Conservation (phyloP, 768 basidiomycete genomes). For the Amanita fuliginea region DNA sequence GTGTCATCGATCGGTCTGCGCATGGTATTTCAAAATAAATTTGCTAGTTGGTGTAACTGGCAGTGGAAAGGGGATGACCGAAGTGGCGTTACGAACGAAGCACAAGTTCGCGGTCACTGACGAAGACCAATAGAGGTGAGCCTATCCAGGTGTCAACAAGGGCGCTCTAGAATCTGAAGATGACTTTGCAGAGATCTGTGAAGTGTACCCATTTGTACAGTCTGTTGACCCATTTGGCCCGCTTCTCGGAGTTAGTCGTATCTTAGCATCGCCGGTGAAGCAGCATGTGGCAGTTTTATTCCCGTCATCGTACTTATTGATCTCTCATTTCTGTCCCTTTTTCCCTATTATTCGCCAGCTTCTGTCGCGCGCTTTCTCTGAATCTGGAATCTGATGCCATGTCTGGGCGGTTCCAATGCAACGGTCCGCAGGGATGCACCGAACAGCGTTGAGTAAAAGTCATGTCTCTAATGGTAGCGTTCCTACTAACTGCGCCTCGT, state of each 20-base stretch:
- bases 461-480: slow-evolving; percentile 5
- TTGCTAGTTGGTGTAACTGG: slow-evolving; percentile 79
- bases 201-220: slow-evolving; percentile 1
- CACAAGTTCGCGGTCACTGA: slow-evolving; percentile 53
- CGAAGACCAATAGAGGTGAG: slow-evolving; percentile 15
- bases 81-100: slow-evolving; percentile 52
- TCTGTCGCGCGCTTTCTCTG: neutral
- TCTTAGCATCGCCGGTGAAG: slow-evolving; percentile 4
- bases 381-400: neutral
- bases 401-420: neutral
- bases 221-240: slow-evolving; percentile 3
- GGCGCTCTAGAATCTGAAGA: neutral
- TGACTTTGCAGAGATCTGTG: neutral
- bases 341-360: neutral
- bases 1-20: slow-evolving; percentile 14
- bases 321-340: slow-evolving; percentile 3
- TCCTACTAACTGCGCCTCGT: slow-evolving; percentile 5
- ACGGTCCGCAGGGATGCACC: neutral
- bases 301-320: slow-evolving; percentile 2
- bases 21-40: slow-evolving; percentile 5
- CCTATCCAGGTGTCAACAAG: neutral
- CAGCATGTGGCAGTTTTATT: slow-evolving; percentile 7
- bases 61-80: slow-evolving; percentile 84
- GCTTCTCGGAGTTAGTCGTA: slow-evolving; percentile 7
- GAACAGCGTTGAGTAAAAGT: slow-evolving; percentile 5